Evolutionary conservation across 2,329 filamentous ascomycete genomes (phyloP), one percentile per base, ranked within the genome.

Genomic region (Arachnomyces sp.): DNA sequence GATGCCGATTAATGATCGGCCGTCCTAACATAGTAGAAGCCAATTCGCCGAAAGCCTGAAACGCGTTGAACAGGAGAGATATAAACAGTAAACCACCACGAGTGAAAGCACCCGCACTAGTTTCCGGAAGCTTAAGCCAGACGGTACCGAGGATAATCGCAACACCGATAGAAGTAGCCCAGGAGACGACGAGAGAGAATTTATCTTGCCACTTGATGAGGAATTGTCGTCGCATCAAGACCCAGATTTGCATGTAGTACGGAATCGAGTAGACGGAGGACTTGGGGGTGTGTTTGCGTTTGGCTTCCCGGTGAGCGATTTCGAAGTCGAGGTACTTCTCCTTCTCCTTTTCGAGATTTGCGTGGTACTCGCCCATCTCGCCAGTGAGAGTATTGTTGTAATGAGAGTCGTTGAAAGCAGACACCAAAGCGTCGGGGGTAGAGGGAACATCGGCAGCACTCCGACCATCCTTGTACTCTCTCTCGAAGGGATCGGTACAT

Each of bases 201-300:
- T 81, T 82, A 58, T 94, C 86, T 60, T 93, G 85, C 68, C 86
- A 81, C 66, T 92, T 92, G 52, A 93, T 79, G 38, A 82, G 70
- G 58, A 88, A 92, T 58, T 93, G 86, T 4, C 87, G 78, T 59
- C 86, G 82, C 74, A 89, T 84, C 46, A 92, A 64, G 1, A 84
- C 83, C 81, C 81, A 89, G 15, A 92, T 25, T 58, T 94, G 88
- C 1, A 85, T 68, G 48, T 88, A 78, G 63, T 92, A 92, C 0
- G 86, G 85, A 39, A 89, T 82, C 1, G 79, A 81, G 64, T 94
- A 94, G 28, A 90, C 82, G 0, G 84, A 90, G 42, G 76, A 78
- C 53, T 80, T 77, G 0, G 72, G 66, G 0, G 85, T 82, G 6
- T 79, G 74, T 40, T 81, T 79, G 8, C 84, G 80, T 69, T 94